Evolutionary conservation across 2,329 filamentous ascomycete genomes (phyloP), one percentile per base, ranked within the genome.

Genomic region (Pseudogymnoascus sp.): DNA sequence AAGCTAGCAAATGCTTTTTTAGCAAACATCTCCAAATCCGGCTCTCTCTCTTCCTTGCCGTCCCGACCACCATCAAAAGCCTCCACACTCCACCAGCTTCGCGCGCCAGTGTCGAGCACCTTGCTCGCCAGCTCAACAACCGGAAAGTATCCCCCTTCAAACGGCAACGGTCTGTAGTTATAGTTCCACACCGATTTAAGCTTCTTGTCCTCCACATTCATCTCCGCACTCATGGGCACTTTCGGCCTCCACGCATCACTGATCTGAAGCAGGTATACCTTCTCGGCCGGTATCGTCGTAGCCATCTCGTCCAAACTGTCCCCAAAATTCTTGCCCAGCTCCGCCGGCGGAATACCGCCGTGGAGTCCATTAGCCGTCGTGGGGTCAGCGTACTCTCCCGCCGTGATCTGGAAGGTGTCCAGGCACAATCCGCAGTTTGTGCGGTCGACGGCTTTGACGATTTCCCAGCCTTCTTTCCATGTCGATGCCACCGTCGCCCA

Each of bases 351-450:
- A 0, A 68, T 33, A 0, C 73, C 71, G 0, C 75, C 69, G 13
- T 74, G 72, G 1, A 83, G 66, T 0, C 88, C 87, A 0, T 81
- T 83, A 1, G 70, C 59, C 0, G 85, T 88, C 0, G 81, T 85
- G 0, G 88, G 88, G 65, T 91, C 86, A 0, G 76, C 88, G 79
- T 82, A 91, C 68, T 92, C 87, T 1, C 84, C 81, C 0, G 86
- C 88, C 0, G 82, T 85, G 2, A 81, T 85, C 68, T 92, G 87
- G 73, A 92, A 92, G 0, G 87, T 91, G 65, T 92, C 88, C 1
- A 92, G 78, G 65, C 88, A 92, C 0, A 92, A 74, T 0, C 88
- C 88, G 9, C 90, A 75, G 62, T 92, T 91, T 0, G 77, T 75
- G 2, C 83, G 73, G 64, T 88, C 74, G 2, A 84, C 85, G 45